These are phyloP conservation scores for Penicillium angulare DNA, from an alignment of 495 filamentous ascomycete genomes.

Conservation along the genomic window DNA sequence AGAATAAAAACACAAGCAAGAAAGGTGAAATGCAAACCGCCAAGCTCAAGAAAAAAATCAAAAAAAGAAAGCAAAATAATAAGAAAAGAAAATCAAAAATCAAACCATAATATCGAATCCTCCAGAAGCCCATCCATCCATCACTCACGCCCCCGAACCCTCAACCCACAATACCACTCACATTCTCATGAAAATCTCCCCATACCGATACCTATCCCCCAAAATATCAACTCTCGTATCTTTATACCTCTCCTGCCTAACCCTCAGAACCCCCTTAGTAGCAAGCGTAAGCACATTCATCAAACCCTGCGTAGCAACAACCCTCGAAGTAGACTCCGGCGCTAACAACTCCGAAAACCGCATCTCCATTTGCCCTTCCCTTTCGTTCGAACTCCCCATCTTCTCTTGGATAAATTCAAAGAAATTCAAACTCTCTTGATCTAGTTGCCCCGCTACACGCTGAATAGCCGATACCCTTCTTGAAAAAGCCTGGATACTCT, in stretches of 20 bases:
- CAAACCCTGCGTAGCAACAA: constrained; percentile 70
- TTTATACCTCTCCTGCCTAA: constrained; percentile 24
- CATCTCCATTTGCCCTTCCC: constrained; percentile 15
- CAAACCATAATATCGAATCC: background rate
- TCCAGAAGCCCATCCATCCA: background rate
- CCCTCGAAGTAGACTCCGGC: constrained; percentile 46
- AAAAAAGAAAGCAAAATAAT: too few relatives aligned
- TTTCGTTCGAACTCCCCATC: background rate
- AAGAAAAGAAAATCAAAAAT: too few relatives aligned
- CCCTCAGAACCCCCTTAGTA: constrained; percentile 53
- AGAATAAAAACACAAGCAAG: too few relatives aligned
- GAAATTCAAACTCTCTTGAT: constrained; percentile 59
- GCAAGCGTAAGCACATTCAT: constrained; percentile 70
- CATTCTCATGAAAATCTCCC: constrained; percentile 23
- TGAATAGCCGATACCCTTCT: constrained; percentile 41
- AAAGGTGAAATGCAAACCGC: too few relatives aligned
- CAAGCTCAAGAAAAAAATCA: too few relatives aligned
- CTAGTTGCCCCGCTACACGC: constrained; percentile 49
- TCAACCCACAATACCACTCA: background rate
- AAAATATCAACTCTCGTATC: constrained; percentile 22
- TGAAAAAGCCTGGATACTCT: constrained; percentile 41
- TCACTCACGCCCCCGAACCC: background rate
- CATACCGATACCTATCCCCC: constrained; percentile 28
- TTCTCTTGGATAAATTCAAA: constrained; percentile 52
- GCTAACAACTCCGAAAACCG: constrained; percentile 62